These are phyloP conservation scores for Daldinia decipiens DNA, from an alignment of 495 filamentous ascomycete species.

Conservation along the genomic window DNA sequence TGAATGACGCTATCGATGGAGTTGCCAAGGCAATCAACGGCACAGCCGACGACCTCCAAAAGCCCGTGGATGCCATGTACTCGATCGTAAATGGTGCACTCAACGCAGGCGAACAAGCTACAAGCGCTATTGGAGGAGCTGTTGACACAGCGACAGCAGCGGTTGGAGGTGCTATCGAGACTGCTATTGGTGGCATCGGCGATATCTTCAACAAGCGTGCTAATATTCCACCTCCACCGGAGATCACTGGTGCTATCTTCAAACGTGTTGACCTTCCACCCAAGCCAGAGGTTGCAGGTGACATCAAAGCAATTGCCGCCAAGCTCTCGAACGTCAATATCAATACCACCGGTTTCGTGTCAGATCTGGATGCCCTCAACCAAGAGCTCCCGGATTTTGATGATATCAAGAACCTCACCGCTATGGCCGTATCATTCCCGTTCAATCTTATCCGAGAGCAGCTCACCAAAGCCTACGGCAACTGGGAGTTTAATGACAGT, in stretches of 20 bases:
- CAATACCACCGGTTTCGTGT: constrained; percentile 67
- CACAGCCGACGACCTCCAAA: constrained; percentile 65
- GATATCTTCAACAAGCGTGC: constrained; percentile 50
- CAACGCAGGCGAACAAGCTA: constrained; percentile 39
- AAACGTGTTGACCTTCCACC: constrained; percentile 52
- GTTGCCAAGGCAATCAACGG: constrained; percentile 71
- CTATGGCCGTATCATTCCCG: constrained; percentile 74
- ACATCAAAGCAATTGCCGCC: constrained; percentile 58
- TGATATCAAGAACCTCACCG: constrained; percentile 79
- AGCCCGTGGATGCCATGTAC: constrained; percentile 68
- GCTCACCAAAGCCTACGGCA: constrained; percentile 71
- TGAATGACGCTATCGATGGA: constrained; percentile 75
- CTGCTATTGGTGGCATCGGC: constrained; percentile 48
- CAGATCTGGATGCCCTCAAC: constrained; percentile 74
- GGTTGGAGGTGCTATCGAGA: constrained; percentile 62
- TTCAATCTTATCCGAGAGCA: constrained; percentile 80
- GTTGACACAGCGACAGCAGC: constrained; percentile 60
- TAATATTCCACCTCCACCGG: constrained; percentile 55
- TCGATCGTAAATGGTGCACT: constrained; percentile 68
- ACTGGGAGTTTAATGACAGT: constrained; percentile 78
- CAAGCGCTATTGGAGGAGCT: constrained; percentile 63
- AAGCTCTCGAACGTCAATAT: constrained; percentile 76
- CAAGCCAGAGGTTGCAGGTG: constrained; percentile 65
- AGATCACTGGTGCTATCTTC: constrained; percentile 62
- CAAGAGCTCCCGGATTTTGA: constrained; percentile 82